Percentiles rank a stretch among this genome's conserved stretches.
Evolutionary conservation across 495 filamentous ascomycete genomes (phyloP).

Genomic region (Articulospora tetracladia): DNA sequence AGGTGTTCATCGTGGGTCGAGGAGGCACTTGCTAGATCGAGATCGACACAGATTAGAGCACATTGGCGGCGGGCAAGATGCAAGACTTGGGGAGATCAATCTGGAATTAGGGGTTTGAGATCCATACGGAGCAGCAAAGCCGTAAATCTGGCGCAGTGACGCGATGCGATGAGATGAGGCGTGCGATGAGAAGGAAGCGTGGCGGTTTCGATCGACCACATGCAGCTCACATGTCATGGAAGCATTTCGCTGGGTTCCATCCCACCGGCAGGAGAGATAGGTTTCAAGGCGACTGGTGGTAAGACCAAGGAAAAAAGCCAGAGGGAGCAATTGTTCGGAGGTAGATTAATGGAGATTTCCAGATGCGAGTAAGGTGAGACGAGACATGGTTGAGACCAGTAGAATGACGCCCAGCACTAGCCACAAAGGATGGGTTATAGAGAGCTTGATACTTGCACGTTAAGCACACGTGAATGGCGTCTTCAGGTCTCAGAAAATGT

Average conservation of each 20-base stretch:
- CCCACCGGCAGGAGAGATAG: background rate
- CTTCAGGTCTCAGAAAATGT: too few relatives aligned
- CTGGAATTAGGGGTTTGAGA: too few relatives aligned
- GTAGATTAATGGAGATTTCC: background rate
- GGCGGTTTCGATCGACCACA: background rate
- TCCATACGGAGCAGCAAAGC: too few relatives aligned
- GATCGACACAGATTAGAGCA: too few relatives aligned
- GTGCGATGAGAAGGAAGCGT: too few relatives aligned
- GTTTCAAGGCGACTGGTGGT: too few relatives aligned
- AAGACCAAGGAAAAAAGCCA: background rate
- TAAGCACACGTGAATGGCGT: too few relatives aligned
- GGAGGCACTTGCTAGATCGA: too few relatives aligned
- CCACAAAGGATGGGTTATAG: background rate
- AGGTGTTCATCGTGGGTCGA: too few relatives aligned
- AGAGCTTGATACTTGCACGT: too few relatives aligned
- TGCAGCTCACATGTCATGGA: background rate
- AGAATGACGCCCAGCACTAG: background rate
- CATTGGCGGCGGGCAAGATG: too few relatives aligned
- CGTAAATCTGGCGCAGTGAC: background rate
- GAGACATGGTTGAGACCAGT: background rate
- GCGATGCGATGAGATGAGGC: background rate
- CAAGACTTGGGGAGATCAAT: too few relatives aligned
- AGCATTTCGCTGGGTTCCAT: background rate
- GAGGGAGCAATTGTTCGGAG: background rate
- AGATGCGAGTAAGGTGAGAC: background rate